Evolutionary conservation across 345 rosid genomes (phyloP).

Genomic region (Stellera chamaejasme): DNA sequence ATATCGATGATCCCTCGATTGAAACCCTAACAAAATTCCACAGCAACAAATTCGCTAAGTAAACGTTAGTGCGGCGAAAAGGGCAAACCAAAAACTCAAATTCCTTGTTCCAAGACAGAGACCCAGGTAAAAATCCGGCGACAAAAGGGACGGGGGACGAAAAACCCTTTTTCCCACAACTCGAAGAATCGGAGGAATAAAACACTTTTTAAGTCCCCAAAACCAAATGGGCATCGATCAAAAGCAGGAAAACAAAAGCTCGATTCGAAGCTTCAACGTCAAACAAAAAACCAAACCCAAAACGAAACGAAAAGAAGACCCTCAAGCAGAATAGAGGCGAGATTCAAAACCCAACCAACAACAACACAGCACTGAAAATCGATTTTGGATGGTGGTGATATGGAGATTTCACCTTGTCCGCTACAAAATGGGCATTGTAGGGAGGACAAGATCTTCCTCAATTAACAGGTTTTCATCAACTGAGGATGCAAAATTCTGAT

Average conservation of each 20-base stretch:
- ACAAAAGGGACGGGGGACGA: neutral
- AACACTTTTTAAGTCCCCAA: conserved; percentile 12
- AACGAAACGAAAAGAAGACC: neutral
- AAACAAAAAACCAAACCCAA: neutral
- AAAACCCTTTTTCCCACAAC: neutral
- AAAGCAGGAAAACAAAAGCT: conserved; percentile 14
- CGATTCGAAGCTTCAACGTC: conserved; percentile 15
- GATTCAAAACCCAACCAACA: neutral
- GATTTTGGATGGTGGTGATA: neutral
- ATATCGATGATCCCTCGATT: conserved; percentile 21
- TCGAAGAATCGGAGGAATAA: conserved; percentile 5
- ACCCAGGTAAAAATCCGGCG: neutral
- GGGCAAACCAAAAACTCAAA: conserved; percentile 9
- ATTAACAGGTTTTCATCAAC: neutral
- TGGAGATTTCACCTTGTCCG: conserved; percentile 29
- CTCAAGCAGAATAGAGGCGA: neutral
- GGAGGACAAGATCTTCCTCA: conserved; percentile 27
- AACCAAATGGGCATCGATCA: conserved; percentile 32
- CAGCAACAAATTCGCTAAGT: conserved; percentile 18
- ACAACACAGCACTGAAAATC: neutral
- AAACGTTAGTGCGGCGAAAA: neutral
- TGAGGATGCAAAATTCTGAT: neutral
- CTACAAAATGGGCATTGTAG: conserved; percentile 30
- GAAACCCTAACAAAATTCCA: conserved; percentile 25
- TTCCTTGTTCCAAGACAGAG: neutral